Evolutionary conservation across 768 basidiomycete species (phyloP), one percentile per base, ranked within the genome.

Genomic region (Xerocomellus intermedius): DNA sequence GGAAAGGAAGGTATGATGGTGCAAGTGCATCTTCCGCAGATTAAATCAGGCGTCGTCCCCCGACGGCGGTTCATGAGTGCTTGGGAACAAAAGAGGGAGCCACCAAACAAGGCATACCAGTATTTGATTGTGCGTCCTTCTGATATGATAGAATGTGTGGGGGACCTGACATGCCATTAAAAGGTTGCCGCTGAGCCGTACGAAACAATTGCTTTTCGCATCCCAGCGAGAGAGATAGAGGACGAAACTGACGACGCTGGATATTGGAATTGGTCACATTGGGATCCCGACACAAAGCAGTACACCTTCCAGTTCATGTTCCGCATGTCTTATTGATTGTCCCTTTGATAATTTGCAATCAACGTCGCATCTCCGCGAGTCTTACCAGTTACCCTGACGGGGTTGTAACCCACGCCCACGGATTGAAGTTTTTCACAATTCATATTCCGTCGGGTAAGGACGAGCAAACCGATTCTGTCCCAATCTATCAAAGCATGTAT

Each of bases 111-210:
- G 71, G 89, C 93, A 13, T 95, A 96, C 72, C 97, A 98, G 69
- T 98, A 98, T 74, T 83, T 98, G 64, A 91, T 98, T 56, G 96
- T 98, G 65, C 65, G 94, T 83, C 16, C 19, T 48, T 22, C 12
- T 32, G 42, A 8, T n/a, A n/a, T 48, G 48, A 35, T 50, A 44
- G 42, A 42, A 28, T 35, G 50, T 35, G 50, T 41, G 14, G 43
- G 49, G 74, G 72, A 36, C 0, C 77, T 60, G 69, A 79, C 39
- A 30, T 32, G 2, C 28, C 53, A 55, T 52, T 51, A 45, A 60
- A 57, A 98, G 96, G 92, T 98, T 56, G 97, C 96, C 17, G 94
- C 97, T n/a, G 97, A 98, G 65, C 95, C 96, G 6, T 99, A 98
- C 68, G 97, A 99, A 74, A 98, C 95, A 4, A 94, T 99, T 62